These are phyloP conservation scores for Apostasia ramifera DNA, from an alignment of 106 monocot genomes.

Conservation along the genomic window DNA sequence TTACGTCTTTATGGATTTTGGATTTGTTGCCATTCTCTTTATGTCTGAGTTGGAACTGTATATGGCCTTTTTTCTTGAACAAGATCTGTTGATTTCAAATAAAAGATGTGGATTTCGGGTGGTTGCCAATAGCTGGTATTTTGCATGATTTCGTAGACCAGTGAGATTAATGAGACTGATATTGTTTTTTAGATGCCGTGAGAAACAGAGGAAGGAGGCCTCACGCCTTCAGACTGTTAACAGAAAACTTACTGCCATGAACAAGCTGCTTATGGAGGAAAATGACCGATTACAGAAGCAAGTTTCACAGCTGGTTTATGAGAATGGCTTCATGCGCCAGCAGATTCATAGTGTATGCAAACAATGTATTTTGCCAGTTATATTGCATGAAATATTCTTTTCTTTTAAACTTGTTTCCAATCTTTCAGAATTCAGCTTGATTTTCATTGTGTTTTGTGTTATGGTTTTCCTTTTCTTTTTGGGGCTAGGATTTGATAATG, in stretches of 20 bases:
- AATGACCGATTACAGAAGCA: conserved; percentile 93
- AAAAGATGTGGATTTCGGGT: too few species aligned
- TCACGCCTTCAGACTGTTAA: conserved; percentile 84
- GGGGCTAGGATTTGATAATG: too few species aligned
- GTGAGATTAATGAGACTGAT: background rate
- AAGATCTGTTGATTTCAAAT: too few species aligned
- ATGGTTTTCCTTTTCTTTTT: background rate
- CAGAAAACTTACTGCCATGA: conserved; percentile 81
- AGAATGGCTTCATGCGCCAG: conserved; percentile 77
- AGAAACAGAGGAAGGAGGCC: conserved; percentile 84
- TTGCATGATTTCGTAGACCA: too few species aligned
- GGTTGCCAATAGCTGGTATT: too few species aligned
- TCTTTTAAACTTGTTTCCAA: background rate
- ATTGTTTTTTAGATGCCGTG: conserved; percentile 53
- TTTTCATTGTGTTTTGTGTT: background rate
- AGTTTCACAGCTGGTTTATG: conserved; percentile 77
- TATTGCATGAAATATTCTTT: background rate
- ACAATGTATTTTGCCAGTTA: background rate
- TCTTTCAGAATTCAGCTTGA: background rate
- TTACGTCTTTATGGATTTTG: background rate
- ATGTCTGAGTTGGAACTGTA: background rate
- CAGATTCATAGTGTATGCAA: conserved; percentile 59
- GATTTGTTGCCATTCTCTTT: background rate
- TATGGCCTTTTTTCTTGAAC: background rate
- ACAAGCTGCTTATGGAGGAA: conserved; percentile 89